Evolutionary conservation across 73 alveolate genomes (phyloP).

Genomic region (Paraurostyla sp.): DNA sequence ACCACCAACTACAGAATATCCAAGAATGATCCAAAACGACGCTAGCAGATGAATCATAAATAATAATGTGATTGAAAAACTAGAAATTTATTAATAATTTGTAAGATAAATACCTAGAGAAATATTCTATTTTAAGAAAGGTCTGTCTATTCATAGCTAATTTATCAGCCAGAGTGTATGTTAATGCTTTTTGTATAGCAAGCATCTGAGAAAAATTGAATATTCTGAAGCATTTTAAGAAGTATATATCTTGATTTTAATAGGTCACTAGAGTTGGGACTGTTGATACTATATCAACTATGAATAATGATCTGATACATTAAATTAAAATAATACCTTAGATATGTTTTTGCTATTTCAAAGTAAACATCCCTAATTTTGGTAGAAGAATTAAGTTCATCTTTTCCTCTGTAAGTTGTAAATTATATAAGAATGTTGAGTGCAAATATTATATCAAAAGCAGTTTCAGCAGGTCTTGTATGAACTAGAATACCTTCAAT

Average conservation of each 20-base stretch:
- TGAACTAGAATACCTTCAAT: background rate
- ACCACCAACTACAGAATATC: constrained; percentile 41
- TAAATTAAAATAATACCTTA: background rate
- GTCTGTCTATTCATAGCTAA: constrained; percentile 21
- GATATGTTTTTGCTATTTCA: background rate
- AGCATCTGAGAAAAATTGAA: constrained; percentile 16
- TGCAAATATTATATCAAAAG: background rate
- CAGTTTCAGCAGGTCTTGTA: constrained; percentile 33
- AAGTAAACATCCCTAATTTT: background rate
- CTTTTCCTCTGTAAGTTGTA: background rate
- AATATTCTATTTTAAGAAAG: constrained; percentile 23
- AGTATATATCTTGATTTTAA: background rate
- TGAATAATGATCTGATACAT: background rate
- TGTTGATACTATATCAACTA: constrained; percentile 4
- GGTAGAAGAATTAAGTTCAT: background rate
- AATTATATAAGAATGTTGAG: background rate
- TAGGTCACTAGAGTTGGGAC: constrained; percentile 23
- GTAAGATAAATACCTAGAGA: constrained; percentile 11
- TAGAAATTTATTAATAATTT: background rate
- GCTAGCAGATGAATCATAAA: constrained; percentile 64
- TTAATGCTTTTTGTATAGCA: background rate
- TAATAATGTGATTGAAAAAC: constrained; percentile 34
- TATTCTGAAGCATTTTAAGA: constrained; percentile 33
- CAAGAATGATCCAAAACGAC: constrained; percentile 60
- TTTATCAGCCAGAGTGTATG: background rate